Evolutionary conservation across 805 yeast genomes (phyloP).

Genomic region (Lachancea quebecensis): DNA sequence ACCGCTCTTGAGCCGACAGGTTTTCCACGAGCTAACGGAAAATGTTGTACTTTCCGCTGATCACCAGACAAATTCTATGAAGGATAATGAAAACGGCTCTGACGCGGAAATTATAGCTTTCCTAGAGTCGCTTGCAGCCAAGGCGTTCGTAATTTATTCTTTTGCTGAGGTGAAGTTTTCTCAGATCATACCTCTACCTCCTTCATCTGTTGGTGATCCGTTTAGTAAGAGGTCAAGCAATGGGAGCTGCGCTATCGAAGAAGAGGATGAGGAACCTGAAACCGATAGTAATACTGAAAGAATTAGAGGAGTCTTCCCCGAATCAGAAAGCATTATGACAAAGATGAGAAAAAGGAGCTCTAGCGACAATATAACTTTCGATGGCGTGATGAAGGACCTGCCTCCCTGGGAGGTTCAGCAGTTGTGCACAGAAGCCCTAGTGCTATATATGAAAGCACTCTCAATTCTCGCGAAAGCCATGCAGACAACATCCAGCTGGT

Average conservation of each 20-base stretch:
- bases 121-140: conserved; percentile 75
- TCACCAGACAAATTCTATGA: conserved; percentile 12
- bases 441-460: conserved; percentile 75
- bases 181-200: conserved; percentile 69
- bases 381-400: conserved; percentile 26
- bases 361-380: conserved; percentile 3
- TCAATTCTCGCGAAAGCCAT: conserved; percentile 80
- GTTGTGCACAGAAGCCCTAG: conserved; percentile 80
- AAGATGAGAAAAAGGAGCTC: conserved; percentile 1
- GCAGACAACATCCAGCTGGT: conserved; percentile 84
- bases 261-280: conserved; percentile 27
- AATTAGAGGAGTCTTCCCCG: not conserved
- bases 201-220: conserved; percentile 14
- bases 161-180: conserved; percentile 88
- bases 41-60: conserved; percentile 26
- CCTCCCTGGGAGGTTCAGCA: conserved; percentile 52
- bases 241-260: conserved; percentile 33
- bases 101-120: conserved; percentile 37
- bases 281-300: not conserved
- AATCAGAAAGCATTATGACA: not conserved
- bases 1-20: conserved; percentile 21
- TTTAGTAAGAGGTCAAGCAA: conserved; percentile 21
- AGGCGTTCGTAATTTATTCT: conserved; percentile 80
- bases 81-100: conserved; percentile 17
- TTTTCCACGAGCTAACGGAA: conserved; percentile 29